Base-by-base conservation (phyloP, 345 rosid genomes). In the Arabis alpina region DNA sequence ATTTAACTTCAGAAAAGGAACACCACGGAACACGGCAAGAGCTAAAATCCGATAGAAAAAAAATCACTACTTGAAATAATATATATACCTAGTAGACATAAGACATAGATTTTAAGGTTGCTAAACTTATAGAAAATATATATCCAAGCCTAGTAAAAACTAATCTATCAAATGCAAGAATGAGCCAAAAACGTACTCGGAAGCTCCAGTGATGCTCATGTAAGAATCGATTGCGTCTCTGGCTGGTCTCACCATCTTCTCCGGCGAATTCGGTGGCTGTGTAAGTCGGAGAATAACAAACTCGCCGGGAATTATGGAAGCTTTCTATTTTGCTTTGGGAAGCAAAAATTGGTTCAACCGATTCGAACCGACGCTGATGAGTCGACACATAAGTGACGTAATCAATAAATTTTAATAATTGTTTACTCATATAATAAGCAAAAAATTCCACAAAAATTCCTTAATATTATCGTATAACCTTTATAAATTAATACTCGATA, bases 151-250 rank as follows among this genome's bases (percentile, higher is more conserved):
- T 15, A 48, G 15, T 48, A 28, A 23, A 48, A 49, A 19, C 30
- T 9, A 9, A 19, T 4, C 25, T 7, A 13, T 42, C 2, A 3
- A 19, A 23, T 19, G 30, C 63, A 23, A 40, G 11, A 23, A 40
- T 11, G 28, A 12, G 11, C 32, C 48, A 6, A 43, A 58, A 41
- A 50, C 50, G 4, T 52, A 66, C 61, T 15, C 28, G 40, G 41
- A 80, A 9, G 93, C 92, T 69, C 98, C 98, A 74, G 98, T 93
- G 82, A 88, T 80, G 80, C 80, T 81, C 84, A 73, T 81, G 77
- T 85, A 93, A 5, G 86, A 74, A 39, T 83, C 80, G 75, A 90
- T 73, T 39, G 81, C 78, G 37, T 93, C 89, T 62, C 82, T 81
- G 42, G 86, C 52, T 3, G 92, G 91, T 72, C 80, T 71, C 73